Evolutionary conservation across 1,284 basidiomycete species (phyloP).

Genomic region (Tranzscheliella williamsii): DNA sequence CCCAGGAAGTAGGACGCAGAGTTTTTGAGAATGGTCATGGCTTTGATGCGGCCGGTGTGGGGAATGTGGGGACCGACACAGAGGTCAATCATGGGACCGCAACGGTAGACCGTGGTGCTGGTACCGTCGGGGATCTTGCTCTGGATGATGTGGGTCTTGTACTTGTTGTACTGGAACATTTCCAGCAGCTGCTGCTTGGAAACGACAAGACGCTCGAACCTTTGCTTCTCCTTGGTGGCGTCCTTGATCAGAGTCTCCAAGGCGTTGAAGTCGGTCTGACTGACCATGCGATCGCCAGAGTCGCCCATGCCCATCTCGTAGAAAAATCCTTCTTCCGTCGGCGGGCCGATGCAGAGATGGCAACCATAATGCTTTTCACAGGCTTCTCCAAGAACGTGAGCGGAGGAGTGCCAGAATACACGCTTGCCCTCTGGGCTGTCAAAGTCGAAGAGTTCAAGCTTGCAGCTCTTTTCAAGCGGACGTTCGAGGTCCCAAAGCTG

Average conservation of each 20-base stretch:
- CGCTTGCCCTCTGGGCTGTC: slow-evolving; percentile 82
- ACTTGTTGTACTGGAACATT: slow-evolving; percentile 99
- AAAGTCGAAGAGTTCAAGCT: slow-evolving; percentile 87
- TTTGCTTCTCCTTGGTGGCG: slow-evolving; percentile 94
- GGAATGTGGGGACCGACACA: slow-evolving; percentile 97
- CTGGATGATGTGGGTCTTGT: slow-evolving; percentile 95
- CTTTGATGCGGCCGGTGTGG: slow-evolving; percentile 96
- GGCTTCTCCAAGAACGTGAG: slow-evolving; percentile 97
- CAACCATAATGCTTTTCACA: slow-evolving; percentile 96
- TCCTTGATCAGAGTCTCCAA: slow-evolving; percentile 86
- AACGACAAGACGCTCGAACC: slow-evolving; percentile 90
- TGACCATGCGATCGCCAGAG: slow-evolving; percentile 51
- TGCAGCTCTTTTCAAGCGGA: slow-evolving; percentile 81
- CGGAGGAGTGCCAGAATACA: slow-evolving; percentile 99
- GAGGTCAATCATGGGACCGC: slow-evolving; percentile 97
- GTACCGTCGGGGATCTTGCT: slow-evolving; percentile 95
- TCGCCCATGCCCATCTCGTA: slow-evolving; percentile 80
- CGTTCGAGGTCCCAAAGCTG: slow-evolving; percentile 92
- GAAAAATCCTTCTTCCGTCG: slow-evolving; percentile 98
- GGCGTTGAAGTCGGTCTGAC: slow-evolving; percentile 76
- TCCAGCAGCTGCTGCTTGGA: slow-evolving; percentile 91
- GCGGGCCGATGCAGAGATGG: slow-evolving; percentile 94
- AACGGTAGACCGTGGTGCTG: slow-evolving; percentile 96
- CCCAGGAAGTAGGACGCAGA: slow-evolving; percentile 98
- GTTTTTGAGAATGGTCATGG: slow-evolving; percentile 67